phyloP scores from a whole-genome alignment of 1,284 basidiomycete genomes.

The Ustilago lituana region DNA sequence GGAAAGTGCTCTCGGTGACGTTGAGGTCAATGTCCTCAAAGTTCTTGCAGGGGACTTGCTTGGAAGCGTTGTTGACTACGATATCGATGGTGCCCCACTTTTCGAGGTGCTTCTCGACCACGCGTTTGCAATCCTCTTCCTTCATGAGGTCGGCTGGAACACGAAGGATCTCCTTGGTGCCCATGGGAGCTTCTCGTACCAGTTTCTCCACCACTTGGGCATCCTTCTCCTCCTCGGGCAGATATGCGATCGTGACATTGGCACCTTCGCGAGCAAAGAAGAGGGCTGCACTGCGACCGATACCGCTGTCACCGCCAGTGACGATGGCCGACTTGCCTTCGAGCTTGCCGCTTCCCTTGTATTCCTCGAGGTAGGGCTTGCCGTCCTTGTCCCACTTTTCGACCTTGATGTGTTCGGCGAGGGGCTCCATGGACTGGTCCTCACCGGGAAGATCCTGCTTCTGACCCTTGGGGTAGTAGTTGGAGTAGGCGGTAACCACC shows the following conservation, averaged over 20 bases:
- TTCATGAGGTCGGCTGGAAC: constrained; percentile 70
- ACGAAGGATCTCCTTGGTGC: constrained; percentile 68
- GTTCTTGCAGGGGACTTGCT: constrained; percentile 71
- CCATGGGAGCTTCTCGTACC: constrained; percentile 50
- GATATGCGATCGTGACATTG: constrained; percentile 75
- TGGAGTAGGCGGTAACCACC: constrained; percentile 57
- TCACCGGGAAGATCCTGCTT: constrained; percentile 51
- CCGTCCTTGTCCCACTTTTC: constrained; percentile 74
- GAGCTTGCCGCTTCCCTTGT: constrained; percentile 71
- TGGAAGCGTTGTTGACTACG: constrained; percentile 74
- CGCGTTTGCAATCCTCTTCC: constrained; percentile 67
- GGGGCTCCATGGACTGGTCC: constrained; percentile 62
- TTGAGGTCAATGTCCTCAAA: constrained; percentile 56
- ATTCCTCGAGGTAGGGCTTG: constrained; percentile 73
- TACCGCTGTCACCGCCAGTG: constrained; percentile 74
- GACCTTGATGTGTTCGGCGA: constrained; percentile 72
- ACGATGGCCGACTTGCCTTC: constrained; percentile 74
- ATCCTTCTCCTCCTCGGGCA: constrained; percentile 74
- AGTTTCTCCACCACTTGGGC: constrained; percentile 46
- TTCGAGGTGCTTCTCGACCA: constrained; percentile 72
- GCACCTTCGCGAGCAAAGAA: constrained; percentile 76
- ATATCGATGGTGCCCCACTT: constrained; percentile 61
- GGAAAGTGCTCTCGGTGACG: constrained; percentile 50
- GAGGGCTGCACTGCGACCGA: constrained; percentile 74
- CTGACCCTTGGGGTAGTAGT: constrained; percentile 52